Evolutionary conservation across 768 basidiomycete species (phyloP).

Genomic region (Lyophyllum shimeji): DNA sequence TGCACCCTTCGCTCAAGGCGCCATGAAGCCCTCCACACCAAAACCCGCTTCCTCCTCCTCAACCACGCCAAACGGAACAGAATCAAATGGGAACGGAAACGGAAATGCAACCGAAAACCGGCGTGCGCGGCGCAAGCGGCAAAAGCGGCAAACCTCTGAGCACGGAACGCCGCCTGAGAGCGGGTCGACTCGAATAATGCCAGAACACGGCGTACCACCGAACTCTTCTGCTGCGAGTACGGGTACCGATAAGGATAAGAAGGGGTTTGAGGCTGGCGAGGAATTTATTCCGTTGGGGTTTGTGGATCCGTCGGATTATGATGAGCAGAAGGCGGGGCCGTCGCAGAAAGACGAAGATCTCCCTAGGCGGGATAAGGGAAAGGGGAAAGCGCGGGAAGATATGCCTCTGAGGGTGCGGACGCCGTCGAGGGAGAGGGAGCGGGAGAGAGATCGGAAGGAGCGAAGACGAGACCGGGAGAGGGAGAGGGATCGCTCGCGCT

Average conservation of each 20-base stretch:
- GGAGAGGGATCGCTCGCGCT: slow-evolving; percentile 8
- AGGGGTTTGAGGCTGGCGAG: slow-evolving; percentile 27
- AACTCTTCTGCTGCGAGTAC: not conserved
- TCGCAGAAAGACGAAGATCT: not conserved
- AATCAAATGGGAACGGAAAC: not conserved
- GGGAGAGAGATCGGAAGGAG: slow-evolving; percentile 29
- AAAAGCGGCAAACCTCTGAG: slow-evolving; percentile 14
- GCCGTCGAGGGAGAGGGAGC: slow-evolving; percentile 1
- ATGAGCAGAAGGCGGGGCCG: not conserved
- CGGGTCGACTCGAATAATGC: not conserved
- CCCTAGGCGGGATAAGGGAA: slow-evolving; percentile 12
- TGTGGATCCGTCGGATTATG: slow-evolving; percentile 7
- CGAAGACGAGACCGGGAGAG: slow-evolving; percentile 26
- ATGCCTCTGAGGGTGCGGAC: not conserved
- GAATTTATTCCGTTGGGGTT: slow-evolving; percentile 29
- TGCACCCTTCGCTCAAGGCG: not conserved
- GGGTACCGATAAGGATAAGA: not conserved
- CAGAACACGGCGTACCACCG: not conserved
- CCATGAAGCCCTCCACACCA: slow-evolving; percentile 5
- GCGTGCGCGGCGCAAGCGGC: slow-evolving; percentile 12
- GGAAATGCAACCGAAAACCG: slow-evolving; percentile 7
- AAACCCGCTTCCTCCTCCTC: slow-evolving; percentile 5
- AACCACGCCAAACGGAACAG: slow-evolving; percentile 3
- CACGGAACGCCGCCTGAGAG: slow-evolving; percentile 3
- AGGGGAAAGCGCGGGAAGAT: slow-evolving; percentile 13